These are phyloP conservation scores for Oxalis stricta DNA, from an alignment of 441 rosid genomes.

Conservation along the genomic window DNA sequence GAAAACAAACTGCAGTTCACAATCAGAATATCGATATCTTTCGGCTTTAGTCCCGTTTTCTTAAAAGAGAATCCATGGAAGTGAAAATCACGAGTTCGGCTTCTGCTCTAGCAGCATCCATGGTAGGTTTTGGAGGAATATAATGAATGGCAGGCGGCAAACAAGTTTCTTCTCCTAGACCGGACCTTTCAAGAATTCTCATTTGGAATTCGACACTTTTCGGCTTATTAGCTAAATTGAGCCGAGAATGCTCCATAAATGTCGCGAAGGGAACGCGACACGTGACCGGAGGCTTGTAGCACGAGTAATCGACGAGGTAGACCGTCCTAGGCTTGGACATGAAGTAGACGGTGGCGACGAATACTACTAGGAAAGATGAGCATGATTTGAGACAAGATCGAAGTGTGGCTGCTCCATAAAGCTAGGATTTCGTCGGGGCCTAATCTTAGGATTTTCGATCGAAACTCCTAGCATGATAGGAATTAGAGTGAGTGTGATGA, in stretches of 20 bases:
- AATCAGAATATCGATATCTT: slow-evolving; percentile 69
- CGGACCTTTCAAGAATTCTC: slow-evolving; percentile 83
- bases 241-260: slow-evolving; percentile 80
- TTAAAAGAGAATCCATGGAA: slow-evolving; percentile 58
- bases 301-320: slow-evolving; percentile 70
- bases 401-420: slow-evolving; percentile 63
- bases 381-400: slow-evolving; percentile 48
- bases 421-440: slow-evolving; percentile 52
- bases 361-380: slow-evolving; percentile 50
- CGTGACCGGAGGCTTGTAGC: slow-evolving; percentile 76
- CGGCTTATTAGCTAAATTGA: slow-evolving; percentile 55
- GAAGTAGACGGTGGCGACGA: slow-evolving; percentile 67
- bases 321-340: slow-evolving; percentile 80
- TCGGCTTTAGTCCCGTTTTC: slow-evolving; percentile 62
- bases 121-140: slow-evolving; percentile 72
- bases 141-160: slow-evolving; percentile 87
- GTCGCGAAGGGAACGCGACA: slow-evolving; percentile 82
- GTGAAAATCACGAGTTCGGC: slow-evolving; percentile 81
- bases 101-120: slow-evolving; percentile 69
- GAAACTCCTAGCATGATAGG: slow-evolving; percentile 41
- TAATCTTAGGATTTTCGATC: slow-evolving; percentile 43
- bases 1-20: slow-evolving; percentile 91
- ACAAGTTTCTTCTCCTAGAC: slow-evolving; percentile 88
- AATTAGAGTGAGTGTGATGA: slow-evolving; percentile 39
- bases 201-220: slow-evolving; percentile 82